Base-by-base conservation (phyloP, 2,329 filamentous ascomycete genomes). In the Clarireedia paspali region DNA sequence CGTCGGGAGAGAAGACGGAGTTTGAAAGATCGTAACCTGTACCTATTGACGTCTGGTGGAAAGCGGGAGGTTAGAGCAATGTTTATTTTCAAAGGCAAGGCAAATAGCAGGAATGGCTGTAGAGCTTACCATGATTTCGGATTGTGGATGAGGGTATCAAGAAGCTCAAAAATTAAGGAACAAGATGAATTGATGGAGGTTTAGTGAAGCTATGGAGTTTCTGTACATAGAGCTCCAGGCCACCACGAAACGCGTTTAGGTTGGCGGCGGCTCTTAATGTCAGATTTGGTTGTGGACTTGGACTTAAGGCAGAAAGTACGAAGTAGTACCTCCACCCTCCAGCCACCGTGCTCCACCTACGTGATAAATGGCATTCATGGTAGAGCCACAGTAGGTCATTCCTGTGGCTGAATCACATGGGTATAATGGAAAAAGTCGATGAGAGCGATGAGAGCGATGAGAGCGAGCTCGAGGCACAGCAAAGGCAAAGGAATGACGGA, bases 21-120 rank as follows among this genome's bases (percentile, higher is more conserved):
- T 99, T 99, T 73, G 90, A 90, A 69, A 99, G 87, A 84, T 99
- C 94, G 78, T 99, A 99, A 71, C 94, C 94, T 69, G 94, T 99
- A 72, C 94, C 94, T 88, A 99, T 99, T 71, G 94, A 99, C 70
- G 94, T 99, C 94, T 99, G 60, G 40, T 42, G n/a, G 23, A 34
- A 48, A 38, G 55, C 14, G 15, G 53, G 26, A 61, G 40, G 57
- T 68, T 57, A 67, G 63, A 50, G 58, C 59, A 42, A 34, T 39
- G 51, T 36, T 53, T 39, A 50, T 27, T 36, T 36, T 20, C 20
- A 14, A 17, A 20, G 4, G 42, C 23, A 12, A 17, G 5, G 26
- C 20, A 3, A 10, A 42, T 14, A 24, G 14, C 47, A 39, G 14
- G 14, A 46, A 53, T 38, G 23, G 20, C 14, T 50, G 26, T 58